Base-by-base conservation (phyloP, 441 rosid species). In the Erodium texanum region DNA sequence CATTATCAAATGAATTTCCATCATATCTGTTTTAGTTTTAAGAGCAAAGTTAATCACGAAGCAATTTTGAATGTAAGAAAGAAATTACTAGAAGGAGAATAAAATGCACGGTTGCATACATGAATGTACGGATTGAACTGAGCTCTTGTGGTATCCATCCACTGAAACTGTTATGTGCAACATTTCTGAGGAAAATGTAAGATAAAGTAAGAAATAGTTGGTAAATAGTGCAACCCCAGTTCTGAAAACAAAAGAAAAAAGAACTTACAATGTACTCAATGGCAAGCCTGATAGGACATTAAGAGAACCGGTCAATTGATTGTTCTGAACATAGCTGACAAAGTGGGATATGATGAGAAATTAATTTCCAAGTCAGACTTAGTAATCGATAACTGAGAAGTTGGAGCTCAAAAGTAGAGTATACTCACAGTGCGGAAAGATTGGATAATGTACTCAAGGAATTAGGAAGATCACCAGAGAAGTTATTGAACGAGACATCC, bases 111-210 rank as follows among this genome's bases (percentile, higher is more conserved):
- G 22, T 67, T 73, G 52, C 92, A 85, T 82, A 92, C 99, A 86
- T 83, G 73, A 92, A 87, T 63, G 75, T 87, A 34, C 69, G 80
- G 72, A 90, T 70, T 59, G 89, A 87, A 74, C 48, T 78, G 76
- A 94, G 83, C 76, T 90, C 96, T 72, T 11, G 77, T 48, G 98
- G 96, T 77, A 94, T 87, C 92, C 93, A 89, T 67, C 99, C 99
- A 73, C 71, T 86, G 73, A 94, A 94, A 66, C 82, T 74, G 74
- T 94, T 94, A 75, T 89, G 84, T 24, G 99, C 98, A 22, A 94
- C 97, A 74, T 94, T 89, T 72, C 99, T 94, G 87, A 75, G 34
- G 68, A 73, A 62, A 73, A 73, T 34, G 45, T 23, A 64, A 67
- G 65, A 2, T 64, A 64, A 32, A 65, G 52, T 73, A 23, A 81